Evolutionary conservation across 495 filamentous ascomycete species (phyloP).

Genomic region (Pseudomonodictys pantanalensis): DNA sequence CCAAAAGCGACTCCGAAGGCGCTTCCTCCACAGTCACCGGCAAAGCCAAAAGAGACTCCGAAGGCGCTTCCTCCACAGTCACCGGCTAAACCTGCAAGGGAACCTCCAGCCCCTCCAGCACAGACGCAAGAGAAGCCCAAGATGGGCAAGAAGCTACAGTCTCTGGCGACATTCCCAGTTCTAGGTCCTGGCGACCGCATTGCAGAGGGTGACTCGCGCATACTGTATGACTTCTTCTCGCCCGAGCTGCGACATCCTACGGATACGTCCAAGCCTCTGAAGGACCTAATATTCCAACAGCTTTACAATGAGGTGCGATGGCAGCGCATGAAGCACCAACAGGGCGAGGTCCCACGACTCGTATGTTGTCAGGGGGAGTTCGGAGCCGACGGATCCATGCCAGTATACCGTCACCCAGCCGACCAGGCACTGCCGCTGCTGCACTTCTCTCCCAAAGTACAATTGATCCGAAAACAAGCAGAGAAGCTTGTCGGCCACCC

Average conservation of each 20-base stretch:
- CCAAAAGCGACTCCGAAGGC: too few species aligned
- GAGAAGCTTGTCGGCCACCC: slow-evolving; percentile 72
- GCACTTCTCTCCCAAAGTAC: slow-evolving; percentile 69
- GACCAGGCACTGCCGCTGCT: slow-evolving; percentile 82
- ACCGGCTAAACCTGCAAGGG: neutral
- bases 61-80: too few species aligned
- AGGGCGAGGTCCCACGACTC: slow-evolving; percentile 89
- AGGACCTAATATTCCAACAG: slow-evolving; percentile 58
- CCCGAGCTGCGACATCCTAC: slow-evolving; percentile 17
- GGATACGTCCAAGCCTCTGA: slow-evolving; percentile 20
- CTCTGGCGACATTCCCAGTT: slow-evolving; percentile 33
- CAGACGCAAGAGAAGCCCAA: neutral
- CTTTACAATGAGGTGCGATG: slow-evolving; percentile 76
- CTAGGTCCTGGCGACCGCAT: slow-evolving; percentile 49
- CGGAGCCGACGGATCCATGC: slow-evolving; percentile 69
- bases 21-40: slow-evolving; percentile 20
- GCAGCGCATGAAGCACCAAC: slow-evolving; percentile 89
- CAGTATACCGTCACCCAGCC: slow-evolving; percentile 89
- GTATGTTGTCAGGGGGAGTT: slow-evolving; percentile 83
- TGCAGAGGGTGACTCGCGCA: slow-evolving; percentile 76
- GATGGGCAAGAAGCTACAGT: slow-evolving; percentile 24
- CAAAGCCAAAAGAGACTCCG: too few species aligned
- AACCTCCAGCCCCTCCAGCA: neutral
- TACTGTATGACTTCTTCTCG: slow-evolving; percentile 66
- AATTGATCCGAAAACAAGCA: slow-evolving; percentile 61